Conservation (phyloP, 2,329 filamentous ascomycete genomes). For the Aspergillaceae sp. region DNA sequence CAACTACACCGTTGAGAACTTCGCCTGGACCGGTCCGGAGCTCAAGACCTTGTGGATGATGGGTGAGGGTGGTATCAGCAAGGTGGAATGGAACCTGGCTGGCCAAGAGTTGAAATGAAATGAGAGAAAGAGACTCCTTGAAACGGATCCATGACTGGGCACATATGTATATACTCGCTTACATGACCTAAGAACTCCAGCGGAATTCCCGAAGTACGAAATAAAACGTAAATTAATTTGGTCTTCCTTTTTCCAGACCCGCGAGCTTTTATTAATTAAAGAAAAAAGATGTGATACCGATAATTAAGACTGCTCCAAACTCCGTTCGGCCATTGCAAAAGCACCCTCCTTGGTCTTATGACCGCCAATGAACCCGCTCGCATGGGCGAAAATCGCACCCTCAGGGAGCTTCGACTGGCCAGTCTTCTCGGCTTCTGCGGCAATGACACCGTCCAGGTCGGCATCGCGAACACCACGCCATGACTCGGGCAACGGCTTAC, state of each 20-base stretch:
- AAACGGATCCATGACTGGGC: too few species aligned
- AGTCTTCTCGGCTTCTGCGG: constrained; percentile 29
- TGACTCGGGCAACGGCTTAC: constrained; percentile 79
- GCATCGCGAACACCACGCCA: constrained; percentile 90
- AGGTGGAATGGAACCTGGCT: constrained; percentile 30
- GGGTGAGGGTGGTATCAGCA: constrained; percentile 31
- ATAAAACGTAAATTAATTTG: too few species aligned
- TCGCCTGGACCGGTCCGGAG: constrained; percentile 35
- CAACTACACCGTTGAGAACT: constrained; percentile 39
- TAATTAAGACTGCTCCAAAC: constrained; percentile 20
- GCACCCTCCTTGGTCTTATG: constrained; percentile 87
- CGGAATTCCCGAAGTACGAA: too few species aligned
- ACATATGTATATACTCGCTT: too few species aligned
- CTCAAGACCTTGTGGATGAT: constrained; percentile 35
- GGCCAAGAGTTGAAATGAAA: constrained; percentile 21
- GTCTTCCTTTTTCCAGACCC: too few species aligned
- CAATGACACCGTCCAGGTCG: constrained; percentile 58
- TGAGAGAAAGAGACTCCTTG: too few species aligned
- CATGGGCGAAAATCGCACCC: constrained; percentile 84
- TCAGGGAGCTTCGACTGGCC: constrained; percentile 32
- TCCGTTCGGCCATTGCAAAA: constrained; percentile 62
- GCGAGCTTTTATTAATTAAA: too few species aligned
- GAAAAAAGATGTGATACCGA: not conserved
- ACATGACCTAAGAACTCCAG: too few species aligned
- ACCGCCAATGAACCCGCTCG: constrained; percentile 90